Evolutionary conservation across 352 stramenopile genomes (phyloP), one percentile per base, ranked within the genome.

Genomic region (Globisporangium solare): DNA sequence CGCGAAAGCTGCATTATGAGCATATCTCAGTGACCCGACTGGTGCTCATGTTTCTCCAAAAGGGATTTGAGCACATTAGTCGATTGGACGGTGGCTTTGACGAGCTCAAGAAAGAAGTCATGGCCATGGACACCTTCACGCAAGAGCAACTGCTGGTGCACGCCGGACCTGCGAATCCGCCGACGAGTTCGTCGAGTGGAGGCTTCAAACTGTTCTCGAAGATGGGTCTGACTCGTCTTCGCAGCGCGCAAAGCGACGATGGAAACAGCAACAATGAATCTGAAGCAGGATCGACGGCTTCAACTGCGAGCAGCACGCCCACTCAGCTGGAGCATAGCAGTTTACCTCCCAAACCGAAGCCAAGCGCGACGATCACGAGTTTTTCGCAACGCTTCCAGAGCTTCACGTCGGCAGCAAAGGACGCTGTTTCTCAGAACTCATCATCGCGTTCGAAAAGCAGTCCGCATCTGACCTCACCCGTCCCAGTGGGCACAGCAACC

Each of bases 11-110:
- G 0, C 54, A 76, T 22, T 62, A 67, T 22, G 71, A 94, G 40
- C 77, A 94, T 51, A 74, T 91, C 31, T 81, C 79, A 3, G 74
- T 95, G 47, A 92, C 82, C 13, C 77, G 82, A 17, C 64, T 95
- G 2, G 80, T 94, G 40, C 55, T 94, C 8, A 86, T 95, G 71
- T 95, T 96, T 53, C 63, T 94, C 12, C 80, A 94, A 54, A 90
- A 93, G 11, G 86, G 83, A 0, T 96, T 95, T 47, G 81, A 91
- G 60, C 83, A 92, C 47, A 85, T 96, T 17, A 94, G 86, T 54
- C 78, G 82, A 10, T 61, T 96, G 0, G 79, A 92, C 21, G 86
- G 86, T 18, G 83, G 87, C 0, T 94, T 95, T 53, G 81, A 89
- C 2, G 79, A 88, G 40, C 64, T 96, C n/a, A 83, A 89, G 46